These are phyloP conservation scores for Podospora comata DNA, from an alignment of 495 filamentous ascomycete genomes.

Conservation along the genomic window DNA sequence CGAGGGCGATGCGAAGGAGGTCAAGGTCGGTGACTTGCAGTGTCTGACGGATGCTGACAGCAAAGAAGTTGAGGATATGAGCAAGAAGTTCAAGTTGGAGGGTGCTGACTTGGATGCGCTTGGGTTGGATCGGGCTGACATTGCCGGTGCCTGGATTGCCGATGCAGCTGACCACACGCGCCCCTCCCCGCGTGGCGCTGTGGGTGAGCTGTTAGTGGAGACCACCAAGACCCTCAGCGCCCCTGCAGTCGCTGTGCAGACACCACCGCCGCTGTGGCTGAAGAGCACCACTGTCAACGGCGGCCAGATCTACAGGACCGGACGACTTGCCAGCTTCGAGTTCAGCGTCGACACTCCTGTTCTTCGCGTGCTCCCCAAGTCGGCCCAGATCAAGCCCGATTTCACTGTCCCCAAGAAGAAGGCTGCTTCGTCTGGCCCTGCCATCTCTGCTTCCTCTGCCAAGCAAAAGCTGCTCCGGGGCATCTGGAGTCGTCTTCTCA, in stretches of 20 bases:
- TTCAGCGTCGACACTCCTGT: conserved; percentile 13
- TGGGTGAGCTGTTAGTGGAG: conserved; percentile 45
- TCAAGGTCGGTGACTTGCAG: conserved; percentile 30
- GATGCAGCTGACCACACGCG: conserved; percentile 36
- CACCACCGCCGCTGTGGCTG: background rate
- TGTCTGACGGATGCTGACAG: conserved; percentile 25
- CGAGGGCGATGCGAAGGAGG: conserved; percentile 23
- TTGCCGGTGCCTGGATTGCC: conserved; percentile 37
- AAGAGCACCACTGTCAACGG: background rate
- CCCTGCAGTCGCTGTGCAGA: conserved; percentile 13
- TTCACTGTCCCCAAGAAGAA: conserved; percentile 17
- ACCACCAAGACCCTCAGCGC: conserved; percentile 9
- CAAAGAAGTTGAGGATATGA: conserved; percentile 20
- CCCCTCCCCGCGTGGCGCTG: conserved; percentile 41
- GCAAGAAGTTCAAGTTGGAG: conserved; percentile 10
- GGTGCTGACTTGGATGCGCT: conserved; percentile 8
- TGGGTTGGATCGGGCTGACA: conserved; percentile 15
- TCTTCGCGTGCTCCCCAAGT: conserved; percentile 14
- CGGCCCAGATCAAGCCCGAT: conserved; percentile 13
- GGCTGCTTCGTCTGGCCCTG: conserved; percentile 9
- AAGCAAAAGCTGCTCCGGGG: conserved; percentile 39
- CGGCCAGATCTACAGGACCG: conserved; percentile 31
- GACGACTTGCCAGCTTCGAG: conserved; percentile 32
- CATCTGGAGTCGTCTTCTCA: conserved; percentile 38
- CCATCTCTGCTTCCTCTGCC: conserved; percentile 27